These are phyloP conservation scores for Arabidopsis arenosa DNA, from an alignment of 345 rosid species.

Conservation along the genomic window DNA sequence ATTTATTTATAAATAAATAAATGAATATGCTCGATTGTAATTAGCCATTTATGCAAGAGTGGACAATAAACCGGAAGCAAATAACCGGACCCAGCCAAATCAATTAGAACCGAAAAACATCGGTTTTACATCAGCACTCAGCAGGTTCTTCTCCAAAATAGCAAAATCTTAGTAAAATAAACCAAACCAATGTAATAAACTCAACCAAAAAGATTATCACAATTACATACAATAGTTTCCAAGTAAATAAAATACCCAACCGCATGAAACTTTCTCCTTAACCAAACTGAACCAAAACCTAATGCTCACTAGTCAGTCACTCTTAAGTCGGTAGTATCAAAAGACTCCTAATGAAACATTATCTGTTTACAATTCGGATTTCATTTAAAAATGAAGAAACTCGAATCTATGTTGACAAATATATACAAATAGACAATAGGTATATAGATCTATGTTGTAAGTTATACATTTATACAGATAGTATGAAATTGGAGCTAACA, in stretches of 20 bases:
- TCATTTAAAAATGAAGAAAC: constrained; percentile 7
- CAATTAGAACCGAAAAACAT: not conserved
- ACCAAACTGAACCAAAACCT: not conserved
- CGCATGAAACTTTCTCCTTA: not conserved
- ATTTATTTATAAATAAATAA: not conserved
- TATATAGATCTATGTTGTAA: not conserved
- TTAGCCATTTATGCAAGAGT: not conserved
- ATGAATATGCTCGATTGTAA: not conserved
- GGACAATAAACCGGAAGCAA: not conserved
- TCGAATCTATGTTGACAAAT: constrained; percentile 10
- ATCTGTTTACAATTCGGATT: not conserved
- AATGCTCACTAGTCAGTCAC: not conserved
- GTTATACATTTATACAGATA: not conserved
- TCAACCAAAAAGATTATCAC: not conserved
- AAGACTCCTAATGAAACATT: not conserved
- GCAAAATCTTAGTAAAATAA: not conserved
- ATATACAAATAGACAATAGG: not conserved
- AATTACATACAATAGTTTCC: too few relatives aligned
- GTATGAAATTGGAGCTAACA: constrained; percentile 18
- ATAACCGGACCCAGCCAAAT: not conserved
- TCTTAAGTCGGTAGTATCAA: not conserved
- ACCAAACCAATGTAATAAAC: not conserved
- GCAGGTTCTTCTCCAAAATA: not conserved
- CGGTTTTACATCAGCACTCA: not conserved
- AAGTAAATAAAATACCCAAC: too few relatives aligned